Evolutionary conservation across 2,329 filamentous ascomycete genomes (phyloP).

Genomic region (Aspergillus carbonarius): DNA sequence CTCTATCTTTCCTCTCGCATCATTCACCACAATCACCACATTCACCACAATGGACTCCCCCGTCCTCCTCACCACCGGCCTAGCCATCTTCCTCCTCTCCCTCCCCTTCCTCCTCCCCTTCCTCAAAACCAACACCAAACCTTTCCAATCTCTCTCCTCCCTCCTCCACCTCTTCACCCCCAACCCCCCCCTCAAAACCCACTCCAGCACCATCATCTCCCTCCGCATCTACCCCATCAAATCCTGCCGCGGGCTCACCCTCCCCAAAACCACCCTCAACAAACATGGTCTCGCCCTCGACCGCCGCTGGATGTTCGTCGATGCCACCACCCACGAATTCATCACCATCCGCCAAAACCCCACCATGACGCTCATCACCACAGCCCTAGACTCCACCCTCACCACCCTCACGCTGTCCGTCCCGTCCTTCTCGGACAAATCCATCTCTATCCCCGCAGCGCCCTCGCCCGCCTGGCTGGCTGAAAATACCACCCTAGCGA

Average conservation of each 20-base stretch:
- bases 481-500: conserved; percentile 49
- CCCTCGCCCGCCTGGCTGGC: conserved; percentile 56
- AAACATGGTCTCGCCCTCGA: conserved; percentile 62
- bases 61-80: not conserved
- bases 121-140: conserved; percentile 11
- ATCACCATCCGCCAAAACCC: conserved; percentile 62
- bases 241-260: conserved; percentile 62
- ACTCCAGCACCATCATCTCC: conserved; percentile 30
- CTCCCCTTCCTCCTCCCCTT: not conserved
- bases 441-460: conserved; percentile 56
- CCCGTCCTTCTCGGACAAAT: conserved; percentile 38
- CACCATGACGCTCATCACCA: conserved; percentile 63
- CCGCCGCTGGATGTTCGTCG: conserved; percentile 66
- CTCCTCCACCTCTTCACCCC: conserved; percentile 14
- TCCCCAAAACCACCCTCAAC: conserved; percentile 53
- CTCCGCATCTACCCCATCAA: conserved; percentile 65
- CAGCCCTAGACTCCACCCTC: conserved; percentile 50
- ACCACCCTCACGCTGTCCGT: conserved; percentile 43
- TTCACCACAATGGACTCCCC: not conserved
- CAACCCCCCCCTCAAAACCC: conserved; percentile 16
- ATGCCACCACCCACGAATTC: conserved; percentile 54
- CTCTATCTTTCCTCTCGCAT: not conserved
- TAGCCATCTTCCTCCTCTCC: not conserved
- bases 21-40: no score
- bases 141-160: conserved; percentile 18